Evolutionary conservation across 1,139 yeast genomes (phyloP), one percentile per base, ranked within the genome.

Genomic region (Candida pseudocylindracea): DNA sequence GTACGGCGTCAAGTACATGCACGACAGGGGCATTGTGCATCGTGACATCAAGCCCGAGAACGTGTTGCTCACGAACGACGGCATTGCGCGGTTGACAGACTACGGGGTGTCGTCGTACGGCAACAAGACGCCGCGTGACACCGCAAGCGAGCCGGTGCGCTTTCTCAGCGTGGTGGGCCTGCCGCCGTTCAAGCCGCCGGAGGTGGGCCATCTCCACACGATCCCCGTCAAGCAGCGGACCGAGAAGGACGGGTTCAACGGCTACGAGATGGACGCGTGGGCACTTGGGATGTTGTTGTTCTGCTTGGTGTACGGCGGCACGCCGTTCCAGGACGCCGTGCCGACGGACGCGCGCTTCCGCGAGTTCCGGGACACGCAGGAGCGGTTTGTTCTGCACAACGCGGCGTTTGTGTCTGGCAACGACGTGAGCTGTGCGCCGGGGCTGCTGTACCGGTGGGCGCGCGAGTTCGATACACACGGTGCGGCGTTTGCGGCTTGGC

Each of bases 121-220:
- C 15, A 75, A 71, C 47, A 62, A 52, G 34, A 54, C 48, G 11
- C 67, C 67, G 1, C 65, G 65, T 2, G 69, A 74, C 49, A 55
- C 66, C 13, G 42, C 52, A 1, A 55, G 68, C 20, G 63, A 65
- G 3, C 41, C 72, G 3, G 62, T 58, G 39, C 37, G 49, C 28
- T 60, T 65, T n/a, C 50, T 58, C 11, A 48, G 66, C 3, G 63
- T 63, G 50, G 74, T 75, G 33, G 91, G 91, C 2, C 73, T 85
- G 2, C 81, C 88, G 4, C 88, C 88, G 4, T 76, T 73, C 46
- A 67, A 75, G 10, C 72, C 88, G 4, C 91, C 91, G 1, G 88
- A 76, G 46, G 80, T 73, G 13, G 64, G 71, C 67, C 48, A 54
- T 29, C 57, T 67, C 37, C 26, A 25, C 9, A 4, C 9, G 10